These are phyloP conservation scores for Rhazya stricta DNA, from an alignment of 257 asterid species.

Conservation along the genomic window DNA sequence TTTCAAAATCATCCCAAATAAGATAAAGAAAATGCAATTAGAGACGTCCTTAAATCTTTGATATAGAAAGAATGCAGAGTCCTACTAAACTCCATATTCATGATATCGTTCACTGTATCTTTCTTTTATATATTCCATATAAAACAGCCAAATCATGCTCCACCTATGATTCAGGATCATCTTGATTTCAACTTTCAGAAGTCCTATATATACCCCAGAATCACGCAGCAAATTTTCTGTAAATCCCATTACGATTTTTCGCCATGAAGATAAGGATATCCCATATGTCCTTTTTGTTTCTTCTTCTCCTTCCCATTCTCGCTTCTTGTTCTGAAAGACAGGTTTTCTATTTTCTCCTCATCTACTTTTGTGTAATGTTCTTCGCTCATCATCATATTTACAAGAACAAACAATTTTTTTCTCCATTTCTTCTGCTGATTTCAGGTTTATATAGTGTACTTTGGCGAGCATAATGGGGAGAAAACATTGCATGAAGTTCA, in stretches of 20 bases:
- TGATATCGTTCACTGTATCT: not conserved
- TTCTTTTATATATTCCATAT: not conserved
- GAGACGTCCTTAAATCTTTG: no score
- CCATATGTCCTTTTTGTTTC: conserved; percentile 18
- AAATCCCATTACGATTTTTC: not conserved
- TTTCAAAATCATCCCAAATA: no score
- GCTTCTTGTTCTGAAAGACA: conserved; percentile 46
- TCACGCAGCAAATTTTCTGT: not conserved
- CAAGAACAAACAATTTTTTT: no score
- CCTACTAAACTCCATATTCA: not conserved
- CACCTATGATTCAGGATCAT: not conserved
- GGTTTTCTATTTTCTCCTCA: conserved; percentile 25
- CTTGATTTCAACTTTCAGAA: not conserved
- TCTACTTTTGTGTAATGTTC: not conserved
- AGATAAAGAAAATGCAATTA: no score
- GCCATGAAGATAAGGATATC: conserved; percentile 32
- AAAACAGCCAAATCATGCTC: not conserved
- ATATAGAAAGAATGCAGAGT: not conserved
- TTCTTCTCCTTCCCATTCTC: conserved; percentile 45
- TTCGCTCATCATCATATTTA: not conserved
- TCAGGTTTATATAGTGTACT: conserved; percentile 74
- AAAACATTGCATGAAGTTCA: conserved; percentile 54
- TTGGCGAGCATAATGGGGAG: conserved; percentile 61
- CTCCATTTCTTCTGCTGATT: not conserved
- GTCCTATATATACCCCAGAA: not conserved